Evolutionary conservation across 768 basidiomycete species (phyloP).

Genomic region (Mycena crocata): DNA sequence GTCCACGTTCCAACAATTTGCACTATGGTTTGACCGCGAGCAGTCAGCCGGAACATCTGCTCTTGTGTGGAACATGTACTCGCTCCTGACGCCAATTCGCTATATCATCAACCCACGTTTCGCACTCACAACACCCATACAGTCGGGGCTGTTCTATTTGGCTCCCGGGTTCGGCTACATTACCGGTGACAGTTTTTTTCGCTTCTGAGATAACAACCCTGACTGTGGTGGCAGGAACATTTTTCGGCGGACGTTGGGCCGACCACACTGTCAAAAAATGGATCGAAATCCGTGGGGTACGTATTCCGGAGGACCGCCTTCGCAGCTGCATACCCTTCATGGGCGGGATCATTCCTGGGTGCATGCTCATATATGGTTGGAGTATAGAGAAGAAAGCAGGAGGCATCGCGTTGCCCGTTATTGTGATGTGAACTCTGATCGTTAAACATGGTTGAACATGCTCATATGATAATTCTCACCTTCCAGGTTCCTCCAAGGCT

Average conservation of each 20-base stretch:
- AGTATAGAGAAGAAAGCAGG: conserved; percentile 31
- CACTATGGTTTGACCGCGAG: background rate
- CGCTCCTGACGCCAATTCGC: conserved; percentile 31
- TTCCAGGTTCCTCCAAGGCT: conserved; percentile 32
- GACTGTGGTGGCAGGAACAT: conserved; percentile 17
- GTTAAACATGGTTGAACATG: background rate
- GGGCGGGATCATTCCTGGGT: conserved; percentile 23
- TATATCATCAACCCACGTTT: conserved; percentile 35
- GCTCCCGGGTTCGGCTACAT: conserved; percentile 30
- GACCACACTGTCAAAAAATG: conserved; percentile 34
- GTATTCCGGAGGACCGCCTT: conserved; percentile 30
- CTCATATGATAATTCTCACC: background rate
- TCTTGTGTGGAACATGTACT: conserved; percentile 34
- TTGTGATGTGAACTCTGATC: conserved; percentile 20
- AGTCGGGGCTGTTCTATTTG: conserved; percentile 33
- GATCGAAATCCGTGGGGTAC: conserved; percentile 29
- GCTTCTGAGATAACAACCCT: background rate
- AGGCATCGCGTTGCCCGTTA: conserved; percentile 30
- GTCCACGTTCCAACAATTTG: background rate
- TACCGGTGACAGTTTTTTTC: background rate
- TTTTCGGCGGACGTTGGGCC: conserved; percentile 31
- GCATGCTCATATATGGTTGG: conserved; percentile 34
- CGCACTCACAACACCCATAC: conserved; percentile 26
- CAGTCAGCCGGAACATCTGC: conserved; percentile 22
- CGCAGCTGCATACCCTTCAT: conserved; percentile 30